Evolutionary conservation across 2,329 filamentous ascomycete genomes (phyloP), one percentile per base, ranked within the genome.

Genomic region (Cladophialophora psammophila): DNA sequence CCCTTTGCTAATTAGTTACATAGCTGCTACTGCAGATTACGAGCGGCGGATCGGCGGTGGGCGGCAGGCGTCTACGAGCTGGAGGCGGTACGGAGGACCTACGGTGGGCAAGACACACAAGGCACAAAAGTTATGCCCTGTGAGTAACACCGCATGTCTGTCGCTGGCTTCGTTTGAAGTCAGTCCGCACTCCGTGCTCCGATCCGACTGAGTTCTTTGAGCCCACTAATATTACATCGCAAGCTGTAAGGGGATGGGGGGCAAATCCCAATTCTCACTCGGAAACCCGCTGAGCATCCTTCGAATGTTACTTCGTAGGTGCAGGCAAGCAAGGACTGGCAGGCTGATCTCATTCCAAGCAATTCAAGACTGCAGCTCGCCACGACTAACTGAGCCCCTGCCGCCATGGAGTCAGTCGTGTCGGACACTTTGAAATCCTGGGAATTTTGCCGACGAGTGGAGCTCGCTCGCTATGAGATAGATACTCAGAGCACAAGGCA

Each of bases 1-100:
- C 45, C 45, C 45, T 32, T 61, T 20, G 45, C 48, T 61, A 61
- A 45, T 61, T 48, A 36, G 57, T 48, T 48, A n/a, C n/a, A n/a
- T n/a, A 10, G 36, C 36, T 38, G 59, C 20, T 31, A 35, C 59
- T 38, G 59, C 59, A 61, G 48, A 48, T 34, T 61, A 26, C 36
- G 45, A 31, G 48, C 59, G 59, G 59, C 50, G 52, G 45, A 61
- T 61, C 35, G 35, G 55, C 55, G 55, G 55, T 58, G 32, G 48
- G 59, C 42, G 59, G 52, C 20, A 36, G 35, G 48, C 32, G 26
- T 50, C 45, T 18, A 26, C 15, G 45, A 50, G 45, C 18, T 50
- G 45, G 42, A 50, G 45, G 45, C 45, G 10, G 45, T 20, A 26
- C 45, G 8, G 45, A 26, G 26, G 3, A 26, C 26, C 26, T 26